Conservation (phyloP, 441 rosid genomes). For the Populus hybrid region DNA sequence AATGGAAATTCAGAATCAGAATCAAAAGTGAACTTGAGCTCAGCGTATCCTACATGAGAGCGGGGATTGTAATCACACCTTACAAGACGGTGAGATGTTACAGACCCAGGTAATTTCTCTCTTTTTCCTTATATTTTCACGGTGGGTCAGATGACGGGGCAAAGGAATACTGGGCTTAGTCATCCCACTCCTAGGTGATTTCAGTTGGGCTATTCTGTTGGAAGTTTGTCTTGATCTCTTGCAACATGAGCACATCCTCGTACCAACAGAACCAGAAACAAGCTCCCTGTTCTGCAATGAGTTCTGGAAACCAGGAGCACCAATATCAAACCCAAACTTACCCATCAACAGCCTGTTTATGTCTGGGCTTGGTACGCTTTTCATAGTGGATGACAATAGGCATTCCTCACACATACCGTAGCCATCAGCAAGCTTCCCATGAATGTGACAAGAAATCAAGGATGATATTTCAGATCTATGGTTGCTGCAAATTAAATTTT, state of each 20-base stretch:
- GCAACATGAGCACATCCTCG: slow-evolving; percentile 61
- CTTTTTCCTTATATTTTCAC: slow-evolving; percentile 42
- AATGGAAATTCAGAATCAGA: slow-evolving; percentile 48
- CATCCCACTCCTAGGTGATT: slow-evolving; percentile 26
- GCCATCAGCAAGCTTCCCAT: slow-evolving; percentile 60
- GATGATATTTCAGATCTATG: slow-evolving; percentile 68
- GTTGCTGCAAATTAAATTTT: slow-evolving; percentile 47
- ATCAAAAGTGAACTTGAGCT: slow-evolving; percentile 49
- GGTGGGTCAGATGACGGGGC: slow-evolving; percentile 31
- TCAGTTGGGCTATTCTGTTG: slow-evolving; percentile 36
- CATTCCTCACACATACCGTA: too few relatives aligned
- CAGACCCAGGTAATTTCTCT: slow-evolving; percentile 30
- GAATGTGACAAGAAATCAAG: slow-evolving; percentile 50
- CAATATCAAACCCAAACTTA: slow-evolving; percentile 42
- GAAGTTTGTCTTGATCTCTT: slow-evolving; percentile 39
- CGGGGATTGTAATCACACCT: slow-evolving; percentile 34
- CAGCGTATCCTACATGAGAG: slow-evolving; percentile 46
- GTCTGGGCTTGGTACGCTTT: slow-evolving; percentile 38
- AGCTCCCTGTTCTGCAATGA: slow-evolving; percentile 26
- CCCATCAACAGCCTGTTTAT: slow-evolving; percentile 37
- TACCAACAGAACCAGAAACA: slow-evolving; percentile 23
- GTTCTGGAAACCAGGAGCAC: slow-evolving; percentile 24
- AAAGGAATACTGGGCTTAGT: slow-evolving; percentile 48
- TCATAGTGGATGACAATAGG: slow-evolving; percentile 46
- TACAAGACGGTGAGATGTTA: slow-evolving; percentile 17